Percentiles rank a stretch among this genome's conserved stretches.
These are phyloP conservation scores for Beauveria caledonica DNA, from an alignment of 2,329 filamentous ascomycete species.

Conservation along the genomic window DNA sequence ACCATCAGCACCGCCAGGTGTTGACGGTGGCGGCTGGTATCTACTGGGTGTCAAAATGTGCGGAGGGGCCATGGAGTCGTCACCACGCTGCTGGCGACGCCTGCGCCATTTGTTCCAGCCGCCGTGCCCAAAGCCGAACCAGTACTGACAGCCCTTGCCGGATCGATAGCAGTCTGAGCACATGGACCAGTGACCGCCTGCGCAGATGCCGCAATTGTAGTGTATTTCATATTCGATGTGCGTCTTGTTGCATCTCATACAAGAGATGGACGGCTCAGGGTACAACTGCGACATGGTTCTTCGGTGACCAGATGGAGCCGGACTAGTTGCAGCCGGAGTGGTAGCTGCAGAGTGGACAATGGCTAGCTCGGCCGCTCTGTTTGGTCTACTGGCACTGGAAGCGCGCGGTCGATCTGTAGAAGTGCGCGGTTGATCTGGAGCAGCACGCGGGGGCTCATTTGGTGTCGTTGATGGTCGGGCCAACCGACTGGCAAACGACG, in stretches of 20 bases:
- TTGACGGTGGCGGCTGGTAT: slow-evolving; percentile 42
- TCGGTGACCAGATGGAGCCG: slow-evolving; percentile 28
- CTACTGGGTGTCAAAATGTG: slow-evolving; percentile 53
- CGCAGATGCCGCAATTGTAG: slow-evolving; percentile 70
- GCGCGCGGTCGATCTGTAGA: slow-evolving; percentile 13
- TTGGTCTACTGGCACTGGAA: slow-evolving; percentile 13
- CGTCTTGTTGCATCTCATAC: slow-evolving; percentile 58
- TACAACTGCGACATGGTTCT: slow-evolving; percentile 44
- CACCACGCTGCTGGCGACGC: slow-evolving; percentile 28
- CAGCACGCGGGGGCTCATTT: background rate
- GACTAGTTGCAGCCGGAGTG: slow-evolving; percentile 24
- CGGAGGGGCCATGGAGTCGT: slow-evolving; percentile 36
- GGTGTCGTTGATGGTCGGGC: background rate
- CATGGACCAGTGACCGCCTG: slow-evolving; percentile 64
- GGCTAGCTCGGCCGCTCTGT: slow-evolving; percentile 34
- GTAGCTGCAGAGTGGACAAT: slow-evolving; percentile 26
- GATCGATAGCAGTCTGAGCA: slow-evolving; percentile 73
- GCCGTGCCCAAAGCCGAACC: slow-evolving; percentile 77
- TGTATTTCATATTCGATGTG: slow-evolving; percentile 82
- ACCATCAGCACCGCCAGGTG: slow-evolving; percentile 45
- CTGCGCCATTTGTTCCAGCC: slow-evolving; percentile 62
- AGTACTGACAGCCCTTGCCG: slow-evolving; percentile 71
- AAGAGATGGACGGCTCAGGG: slow-evolving; percentile 64
- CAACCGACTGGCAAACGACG: slow-evolving; percentile 10
- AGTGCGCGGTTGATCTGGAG: slow-evolving; percentile 13